Conservation (phyloP, 2,329 filamentous ascomycete genomes). For the Davidsoniella virescens region DNA sequence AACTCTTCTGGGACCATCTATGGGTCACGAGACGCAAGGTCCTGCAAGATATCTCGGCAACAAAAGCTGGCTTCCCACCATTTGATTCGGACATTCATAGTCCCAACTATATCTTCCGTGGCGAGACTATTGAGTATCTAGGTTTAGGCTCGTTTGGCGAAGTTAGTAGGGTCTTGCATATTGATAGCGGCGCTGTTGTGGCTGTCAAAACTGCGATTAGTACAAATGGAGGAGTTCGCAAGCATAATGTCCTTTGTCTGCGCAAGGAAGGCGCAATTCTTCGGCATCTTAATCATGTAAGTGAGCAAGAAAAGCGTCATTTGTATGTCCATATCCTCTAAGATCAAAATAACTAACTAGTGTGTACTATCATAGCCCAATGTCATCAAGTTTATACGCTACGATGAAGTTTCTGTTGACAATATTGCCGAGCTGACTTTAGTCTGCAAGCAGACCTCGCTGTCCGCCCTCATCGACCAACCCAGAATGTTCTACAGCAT, state of each 20-base stretch:
- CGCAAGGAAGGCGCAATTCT: neutral
- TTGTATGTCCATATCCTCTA: neutral
- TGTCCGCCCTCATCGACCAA: too few relatives aligned
- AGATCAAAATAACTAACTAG: neutral
- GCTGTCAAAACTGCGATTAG: neutral
- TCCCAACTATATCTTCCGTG: neutral
- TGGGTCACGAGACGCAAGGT: neutral
- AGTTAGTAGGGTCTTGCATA: neutral
- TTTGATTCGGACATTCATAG: too few relatives aligned
- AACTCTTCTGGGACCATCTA: neutral
- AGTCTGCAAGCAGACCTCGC: neutral
- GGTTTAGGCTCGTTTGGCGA: neutral
- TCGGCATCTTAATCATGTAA: constrained; percentile 1
- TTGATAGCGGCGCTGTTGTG: constrained; percentile 1
- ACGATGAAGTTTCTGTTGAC: neutral
- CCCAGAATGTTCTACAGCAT: too few relatives aligned
- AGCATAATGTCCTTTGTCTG: neutral
- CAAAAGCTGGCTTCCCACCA: neutral
- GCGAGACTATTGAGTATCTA: neutral
- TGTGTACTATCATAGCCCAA: neutral
- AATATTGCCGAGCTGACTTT: neutral
- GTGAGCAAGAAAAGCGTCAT: neutral
- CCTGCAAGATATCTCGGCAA: neutral
- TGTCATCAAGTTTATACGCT: constrained; percentile 5
- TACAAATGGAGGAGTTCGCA: neutral